phyloP scores from a whole-genome alignment of 176 grass and related monocot genomes.

The Carex pumila region DNA sequence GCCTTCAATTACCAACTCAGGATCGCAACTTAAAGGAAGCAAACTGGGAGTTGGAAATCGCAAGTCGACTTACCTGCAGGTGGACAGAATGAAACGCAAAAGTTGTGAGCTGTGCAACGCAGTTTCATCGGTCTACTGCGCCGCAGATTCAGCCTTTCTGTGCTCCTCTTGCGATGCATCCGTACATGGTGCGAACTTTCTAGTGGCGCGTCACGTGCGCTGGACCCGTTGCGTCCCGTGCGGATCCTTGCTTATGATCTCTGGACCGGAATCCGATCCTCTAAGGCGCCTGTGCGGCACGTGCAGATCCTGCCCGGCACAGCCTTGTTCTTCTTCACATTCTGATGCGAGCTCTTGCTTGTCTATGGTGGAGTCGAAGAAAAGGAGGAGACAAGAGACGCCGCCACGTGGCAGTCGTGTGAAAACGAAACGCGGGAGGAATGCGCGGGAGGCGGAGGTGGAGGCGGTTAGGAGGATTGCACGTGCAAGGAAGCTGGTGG shows the following conservation, averaged over 20 bases:
- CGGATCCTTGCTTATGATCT: neutral
- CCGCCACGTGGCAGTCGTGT: neutral
- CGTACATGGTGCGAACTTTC: slow-evolving; percentile 92
- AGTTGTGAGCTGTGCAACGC: slow-evolving; percentile 48
- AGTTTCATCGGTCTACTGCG: slow-evolving; percentile 62
- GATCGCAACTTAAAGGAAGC: neutral
- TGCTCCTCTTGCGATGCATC: slow-evolving; percentile 58
- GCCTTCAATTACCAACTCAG: neutral
- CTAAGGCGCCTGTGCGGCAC: neutral
- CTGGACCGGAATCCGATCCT: neutral
- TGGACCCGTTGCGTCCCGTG: neutral
- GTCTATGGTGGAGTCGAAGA: slow-evolving; percentile 34
- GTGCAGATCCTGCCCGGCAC: neutral
- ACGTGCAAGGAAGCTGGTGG: slow-evolving; percentile 14
- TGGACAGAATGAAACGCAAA: neutral
- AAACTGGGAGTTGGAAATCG: neutral
- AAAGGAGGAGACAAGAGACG: neutral
- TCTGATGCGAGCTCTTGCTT: slow-evolving; percentile 39
- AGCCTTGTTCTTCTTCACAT: neutral
- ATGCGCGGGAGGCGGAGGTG: slow-evolving; percentile 21
- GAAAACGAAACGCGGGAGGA: neutral
- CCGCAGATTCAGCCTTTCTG: slow-evolving; percentile 58
- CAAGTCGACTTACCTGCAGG: neutral
- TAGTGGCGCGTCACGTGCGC: slow-evolving; percentile 65
- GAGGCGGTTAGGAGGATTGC: slow-evolving; percentile 24